phyloP scores from a whole-genome alignment of 257 asterid genomes.

The Anisodus tanguticus region DNA sequence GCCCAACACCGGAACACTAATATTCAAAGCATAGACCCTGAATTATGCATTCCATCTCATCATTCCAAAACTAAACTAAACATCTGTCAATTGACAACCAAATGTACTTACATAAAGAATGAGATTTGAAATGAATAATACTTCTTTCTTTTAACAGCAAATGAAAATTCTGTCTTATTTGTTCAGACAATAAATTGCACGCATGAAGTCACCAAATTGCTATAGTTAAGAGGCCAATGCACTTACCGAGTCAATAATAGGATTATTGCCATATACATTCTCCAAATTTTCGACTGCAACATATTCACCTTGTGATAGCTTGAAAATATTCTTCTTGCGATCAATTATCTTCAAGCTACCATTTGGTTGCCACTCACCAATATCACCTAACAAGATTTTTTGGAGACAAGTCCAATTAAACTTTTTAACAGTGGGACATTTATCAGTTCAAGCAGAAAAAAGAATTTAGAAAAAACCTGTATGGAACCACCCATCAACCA shows the following conservation, averaged over 20 bases:
- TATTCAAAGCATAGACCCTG: too few relatives aligned
- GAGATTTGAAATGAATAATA: not conserved
- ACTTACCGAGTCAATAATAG: conserved; percentile 70
- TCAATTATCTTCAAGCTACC: conserved; percentile 94
- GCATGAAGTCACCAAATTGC: not conserved
- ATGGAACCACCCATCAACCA: conserved; percentile 95
- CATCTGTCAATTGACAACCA: not conserved
- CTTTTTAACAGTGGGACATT: not conserved
- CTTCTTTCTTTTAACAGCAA: not conserved
- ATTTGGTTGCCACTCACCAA: conserved; percentile 93
- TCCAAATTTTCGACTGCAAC: conserved; percentile 98
- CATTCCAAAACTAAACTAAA: not conserved
- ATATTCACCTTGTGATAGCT: conserved; percentile 99
- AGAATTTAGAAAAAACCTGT: conserved; percentile 62
- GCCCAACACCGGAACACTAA: not conserved
- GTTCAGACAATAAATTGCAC: not conserved
- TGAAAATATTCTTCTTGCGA: conserved; percentile 95
- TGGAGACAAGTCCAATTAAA: not conserved
- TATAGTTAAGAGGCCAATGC: not conserved
- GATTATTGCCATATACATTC: conserved; percentile 66
- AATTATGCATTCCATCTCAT: not conserved
- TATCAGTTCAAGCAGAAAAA: not conserved
- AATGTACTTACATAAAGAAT: not conserved
- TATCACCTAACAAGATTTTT: conserved; percentile 60
- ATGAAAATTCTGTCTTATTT: not conserved